Evolutionary conservation across 2,329 filamentous ascomycete species (phyloP).

Genomic region (Bisporella sp.): DNA sequence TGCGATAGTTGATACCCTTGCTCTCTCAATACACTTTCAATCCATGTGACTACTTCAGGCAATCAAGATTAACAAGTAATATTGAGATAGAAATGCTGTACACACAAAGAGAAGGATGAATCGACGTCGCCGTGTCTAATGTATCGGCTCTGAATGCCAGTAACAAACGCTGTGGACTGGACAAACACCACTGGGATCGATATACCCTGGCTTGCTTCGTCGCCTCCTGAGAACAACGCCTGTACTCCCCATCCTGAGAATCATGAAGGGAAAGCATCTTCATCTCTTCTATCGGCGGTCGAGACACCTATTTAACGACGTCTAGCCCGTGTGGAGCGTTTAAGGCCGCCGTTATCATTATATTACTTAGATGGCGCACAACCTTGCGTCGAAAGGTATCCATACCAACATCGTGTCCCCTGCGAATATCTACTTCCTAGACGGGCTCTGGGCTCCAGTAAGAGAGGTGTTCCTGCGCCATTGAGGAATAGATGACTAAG

Average conservation of each 20-base stretch:
- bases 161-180: not conserved
- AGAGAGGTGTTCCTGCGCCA: not conserved
- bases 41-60: not conserved
- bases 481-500: not conserved
- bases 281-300: not conserved
- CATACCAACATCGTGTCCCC: not conserved
- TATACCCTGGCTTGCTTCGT: not conserved
- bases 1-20: constrained; percentile 17
- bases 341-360: not conserved
- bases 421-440: not conserved
- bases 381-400: not conserved
- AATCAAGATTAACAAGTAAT: not conserved
- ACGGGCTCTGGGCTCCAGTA: not conserved
- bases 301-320: not conserved
- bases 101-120: not conserved
- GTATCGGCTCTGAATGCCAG: not conserved
- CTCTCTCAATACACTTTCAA: not conserved
- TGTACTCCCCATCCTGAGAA: not conserved
- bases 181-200: not conserved
- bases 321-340: not conserved
- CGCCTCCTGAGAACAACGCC: too few species aligned
- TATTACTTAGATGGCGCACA: not conserved
- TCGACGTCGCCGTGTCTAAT: not conserved
- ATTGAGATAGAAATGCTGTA: too few species aligned
- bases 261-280: not conserved